phyloP scores from a whole-genome alignment of 768 basidiomycete species.

The Trametopsis cervina region DNA sequence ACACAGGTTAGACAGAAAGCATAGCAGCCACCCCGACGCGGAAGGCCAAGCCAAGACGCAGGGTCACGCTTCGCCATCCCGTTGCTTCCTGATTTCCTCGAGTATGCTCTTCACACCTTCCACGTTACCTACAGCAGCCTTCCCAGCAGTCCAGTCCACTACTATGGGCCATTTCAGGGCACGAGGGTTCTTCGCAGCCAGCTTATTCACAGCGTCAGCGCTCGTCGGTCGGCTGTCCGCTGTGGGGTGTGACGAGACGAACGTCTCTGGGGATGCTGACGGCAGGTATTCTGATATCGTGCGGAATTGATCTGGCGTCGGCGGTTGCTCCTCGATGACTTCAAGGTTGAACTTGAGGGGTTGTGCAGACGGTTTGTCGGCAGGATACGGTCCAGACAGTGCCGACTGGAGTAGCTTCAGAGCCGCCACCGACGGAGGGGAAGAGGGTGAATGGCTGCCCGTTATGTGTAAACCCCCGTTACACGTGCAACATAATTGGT shows the following conservation, averaged over 20 bases:
- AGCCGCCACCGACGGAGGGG: constrained; percentile 58
- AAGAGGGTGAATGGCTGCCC: constrained; percentile 55
- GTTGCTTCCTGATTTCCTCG: constrained; percentile 53
- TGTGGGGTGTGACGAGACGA: constrained; percentile 61
- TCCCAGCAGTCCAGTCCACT: constrained; percentile 68
- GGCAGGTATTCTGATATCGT: constrained; percentile 59
- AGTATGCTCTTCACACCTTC: constrained; percentile 64
- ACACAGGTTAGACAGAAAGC: too few species aligned
- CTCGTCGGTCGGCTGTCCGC: constrained; percentile 32
- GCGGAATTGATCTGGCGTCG: constrained; percentile 60
- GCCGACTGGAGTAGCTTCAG: constrained; percentile 53
- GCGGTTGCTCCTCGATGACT: constrained; percentile 56
- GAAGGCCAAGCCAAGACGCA: too few species aligned
- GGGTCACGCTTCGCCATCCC: constrained; percentile 62
- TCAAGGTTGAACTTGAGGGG: constrained; percentile 69
- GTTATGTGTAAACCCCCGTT: not conserved
- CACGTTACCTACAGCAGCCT: constrained; percentile 57
- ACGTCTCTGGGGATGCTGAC: constrained; percentile 25
- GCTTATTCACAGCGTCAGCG: constrained; percentile 37
- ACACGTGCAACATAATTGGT: not conserved
- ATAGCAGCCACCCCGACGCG: too few species aligned
- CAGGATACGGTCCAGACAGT: constrained; percentile 56
- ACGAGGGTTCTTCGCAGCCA: constrained; percentile 49
- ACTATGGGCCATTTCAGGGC: constrained; percentile 76
- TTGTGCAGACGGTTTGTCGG: constrained; percentile 32